phyloP scores from a whole-genome alignment of 192 early-diverging fungal species.

The Mortierella claussenii region DNA sequence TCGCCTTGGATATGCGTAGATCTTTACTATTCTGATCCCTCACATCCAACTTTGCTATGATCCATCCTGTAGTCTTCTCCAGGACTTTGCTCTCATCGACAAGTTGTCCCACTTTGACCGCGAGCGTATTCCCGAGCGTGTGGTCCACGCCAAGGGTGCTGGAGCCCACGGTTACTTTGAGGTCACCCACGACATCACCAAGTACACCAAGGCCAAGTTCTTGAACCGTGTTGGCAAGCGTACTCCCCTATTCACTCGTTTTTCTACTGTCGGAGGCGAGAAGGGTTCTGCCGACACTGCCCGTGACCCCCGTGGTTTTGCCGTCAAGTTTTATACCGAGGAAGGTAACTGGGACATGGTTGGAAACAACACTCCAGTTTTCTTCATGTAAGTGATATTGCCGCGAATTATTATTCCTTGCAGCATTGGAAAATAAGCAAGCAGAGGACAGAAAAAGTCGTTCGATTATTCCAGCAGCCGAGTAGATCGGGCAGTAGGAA shows the following conservation, averaged over 20 bases:
- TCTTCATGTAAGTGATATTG: conserved; percentile 62
- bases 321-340: conserved; percentile 81
- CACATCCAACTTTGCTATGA: background rate
- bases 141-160: conserved; percentile 88
- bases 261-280: conserved; percentile 73
- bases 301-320: conserved; percentile 77
- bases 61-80: conserved; percentile 51
- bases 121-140: conserved; percentile 87
- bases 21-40: background rate
- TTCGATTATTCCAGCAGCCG: too few species aligned
- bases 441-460: too few species aligned
- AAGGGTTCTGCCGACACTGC: conserved; percentile 72
- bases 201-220: conserved; percentile 69
- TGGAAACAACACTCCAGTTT: conserved; percentile 72
- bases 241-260: conserved; percentile 74
- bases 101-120: conserved; percentile 86
- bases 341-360: conserved; percentile 79
- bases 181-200: conserved; percentile 59
- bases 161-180: conserved; percentile 88
- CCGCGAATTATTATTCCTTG: background rate
- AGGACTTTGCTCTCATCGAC: conserved; percentile 79
- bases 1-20: background rate
- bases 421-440: too few species aligned
- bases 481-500: too few species aligned
- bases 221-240: conserved; percentile 69